Percentiles rank a stretch among this genome's conserved stretches.
Conservation (phyloP, 2,329 filamentous ascomycete species). For the Ceratocystis ficicola region DNA sequence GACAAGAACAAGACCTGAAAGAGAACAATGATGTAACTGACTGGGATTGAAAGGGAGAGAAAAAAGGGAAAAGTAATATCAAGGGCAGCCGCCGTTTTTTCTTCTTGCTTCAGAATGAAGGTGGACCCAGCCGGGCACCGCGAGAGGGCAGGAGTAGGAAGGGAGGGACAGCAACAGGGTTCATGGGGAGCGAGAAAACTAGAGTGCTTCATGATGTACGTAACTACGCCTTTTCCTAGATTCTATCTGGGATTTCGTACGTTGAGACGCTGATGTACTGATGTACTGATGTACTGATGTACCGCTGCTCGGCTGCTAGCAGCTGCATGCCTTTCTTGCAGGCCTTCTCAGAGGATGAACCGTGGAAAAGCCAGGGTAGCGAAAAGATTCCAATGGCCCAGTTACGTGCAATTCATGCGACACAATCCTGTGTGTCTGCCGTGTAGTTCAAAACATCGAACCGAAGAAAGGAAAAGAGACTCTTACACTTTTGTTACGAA, state of each 20-base stretch:
- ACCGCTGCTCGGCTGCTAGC: background rate
- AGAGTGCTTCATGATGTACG: background rate
- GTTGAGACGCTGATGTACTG: background rate
- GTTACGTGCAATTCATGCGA: background rate
- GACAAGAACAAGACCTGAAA: background rate
- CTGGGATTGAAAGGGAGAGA: background rate
- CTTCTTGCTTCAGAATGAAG: background rate
- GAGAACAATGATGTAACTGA: background rate
- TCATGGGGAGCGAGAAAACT: background rate
- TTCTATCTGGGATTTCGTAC: background rate
- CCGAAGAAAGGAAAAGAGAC: background rate
- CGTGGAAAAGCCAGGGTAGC: too few species aligned
- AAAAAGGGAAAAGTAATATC: background rate
- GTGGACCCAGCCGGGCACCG: background rate
- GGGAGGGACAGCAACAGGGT: background rate
- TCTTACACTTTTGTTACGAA: background rate
- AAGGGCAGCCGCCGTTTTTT: background rate
- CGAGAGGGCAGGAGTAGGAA: background rate
- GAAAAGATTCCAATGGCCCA: too few species aligned
- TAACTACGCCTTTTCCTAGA: background rate
- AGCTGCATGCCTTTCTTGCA: too few species aligned
- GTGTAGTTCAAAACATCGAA: background rate
- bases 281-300: background rate
- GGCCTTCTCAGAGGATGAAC: too few species aligned
- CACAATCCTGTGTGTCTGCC: too few species aligned